These are phyloP conservation scores for Leccinum subtestaceum DNA, from an alignment of 768 basidiomycete species.

Conservation along the genomic window DNA sequence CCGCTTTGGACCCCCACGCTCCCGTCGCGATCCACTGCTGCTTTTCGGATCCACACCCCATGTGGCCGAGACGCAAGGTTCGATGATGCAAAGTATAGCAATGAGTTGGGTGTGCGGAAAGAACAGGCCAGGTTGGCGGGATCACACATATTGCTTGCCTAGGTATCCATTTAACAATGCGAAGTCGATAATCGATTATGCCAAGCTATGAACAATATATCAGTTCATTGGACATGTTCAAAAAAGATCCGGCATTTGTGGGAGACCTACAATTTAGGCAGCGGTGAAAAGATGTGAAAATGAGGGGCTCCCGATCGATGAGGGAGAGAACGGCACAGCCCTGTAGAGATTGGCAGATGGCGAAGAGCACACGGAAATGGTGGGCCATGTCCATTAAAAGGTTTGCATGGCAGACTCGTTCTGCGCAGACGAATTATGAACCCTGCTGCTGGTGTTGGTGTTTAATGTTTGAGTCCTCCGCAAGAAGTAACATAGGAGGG, in stretches of 20 bases:
- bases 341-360: conserved; percentile 7
- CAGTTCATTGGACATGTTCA: too few species aligned
- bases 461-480: conserved; percentile 30
- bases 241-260: background rate
- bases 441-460: conserved; percentile 26
- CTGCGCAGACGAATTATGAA: conserved; percentile 15
- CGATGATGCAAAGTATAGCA: too few species aligned
- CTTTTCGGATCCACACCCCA: too few species aligned
- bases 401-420: conserved; percentile 37
- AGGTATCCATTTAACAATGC: too few species aligned
- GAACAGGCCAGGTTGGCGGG: too few species aligned
- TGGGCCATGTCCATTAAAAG: conserved; percentile 18
- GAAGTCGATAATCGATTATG: too few species aligned
- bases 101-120: too few species aligned
- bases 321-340: background rate
- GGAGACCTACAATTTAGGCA: conserved; percentile 18
- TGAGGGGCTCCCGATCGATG: background rate
- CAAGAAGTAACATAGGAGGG: conserved; percentile 51
- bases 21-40: too few species aligned
- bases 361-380: background rate
- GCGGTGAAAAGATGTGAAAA: background rate
- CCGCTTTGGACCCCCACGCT: too few species aligned
- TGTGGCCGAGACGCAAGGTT: too few species aligned
- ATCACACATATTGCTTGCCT: too few species aligned
- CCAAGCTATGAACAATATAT: too few species aligned